Evolutionary conservation across 2,329 filamentous ascomycete genomes (phyloP).

Genomic region (Sporothrix mexicana): DNA sequence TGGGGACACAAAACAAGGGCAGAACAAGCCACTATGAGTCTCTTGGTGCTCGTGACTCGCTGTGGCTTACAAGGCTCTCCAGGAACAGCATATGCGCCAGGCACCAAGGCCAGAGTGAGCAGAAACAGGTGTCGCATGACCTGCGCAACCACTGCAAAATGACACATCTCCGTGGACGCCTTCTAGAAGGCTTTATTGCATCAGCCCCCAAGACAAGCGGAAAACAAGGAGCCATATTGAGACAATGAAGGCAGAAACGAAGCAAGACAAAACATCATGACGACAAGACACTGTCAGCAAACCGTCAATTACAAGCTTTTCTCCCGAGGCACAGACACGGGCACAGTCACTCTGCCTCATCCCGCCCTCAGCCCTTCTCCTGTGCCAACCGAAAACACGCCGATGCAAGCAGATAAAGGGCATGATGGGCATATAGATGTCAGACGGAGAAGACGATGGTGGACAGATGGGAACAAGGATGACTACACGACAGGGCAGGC

Average conservation of each 20-base stretch:
- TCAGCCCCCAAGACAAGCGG: slow-evolving; percentile 1
- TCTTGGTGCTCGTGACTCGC: neutral
- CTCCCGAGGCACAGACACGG: neutral
- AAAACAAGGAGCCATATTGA: neutral
- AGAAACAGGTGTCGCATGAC: slow-evolving; percentile 22
- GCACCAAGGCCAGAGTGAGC: neutral
- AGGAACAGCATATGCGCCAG: slow-evolving; percentile 6
- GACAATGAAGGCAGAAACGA: neutral
- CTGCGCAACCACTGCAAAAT: neutral
- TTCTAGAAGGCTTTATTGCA: neutral
- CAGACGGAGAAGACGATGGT: slow-evolving; percentile 28
- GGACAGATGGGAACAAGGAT: slow-evolving; percentile 14
- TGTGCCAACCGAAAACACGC: slow-evolving; percentile 17
- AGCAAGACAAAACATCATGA: neutral
- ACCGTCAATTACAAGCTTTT: neutral
- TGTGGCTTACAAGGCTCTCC: neutral
- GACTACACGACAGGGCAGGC: neutral
- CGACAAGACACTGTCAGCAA: neutral
- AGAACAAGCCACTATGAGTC: neutral
- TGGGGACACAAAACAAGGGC: neutral
- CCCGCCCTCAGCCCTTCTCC: slow-evolving; percentile 8
- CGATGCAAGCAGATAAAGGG: neutral
- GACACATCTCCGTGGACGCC: slow-evolving; percentile 13
- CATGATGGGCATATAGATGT: neutral
- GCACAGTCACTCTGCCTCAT: slow-evolving; percentile 12